Evolutionary conservation across 2,329 filamentous ascomycete genomes (phyloP), one percentile per base, ranked within the genome.

Genomic region (Scleromitrula shiraiana): DNA sequence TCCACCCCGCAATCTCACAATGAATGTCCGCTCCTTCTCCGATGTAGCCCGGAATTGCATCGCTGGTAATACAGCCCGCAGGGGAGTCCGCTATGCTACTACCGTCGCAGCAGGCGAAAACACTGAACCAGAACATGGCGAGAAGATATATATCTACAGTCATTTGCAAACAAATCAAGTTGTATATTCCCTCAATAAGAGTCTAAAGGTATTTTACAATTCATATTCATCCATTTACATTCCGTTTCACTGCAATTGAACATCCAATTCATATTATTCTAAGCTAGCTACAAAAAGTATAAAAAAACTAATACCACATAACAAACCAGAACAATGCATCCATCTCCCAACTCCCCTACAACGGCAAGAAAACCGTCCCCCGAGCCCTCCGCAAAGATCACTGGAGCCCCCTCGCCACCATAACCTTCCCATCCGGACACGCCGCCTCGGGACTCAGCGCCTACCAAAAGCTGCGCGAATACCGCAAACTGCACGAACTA

Each of bases 311-410:
- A 5, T 15, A 41, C 6, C 27, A 20, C 8, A 20, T 35, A 14
- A 39, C 27, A 45, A 40, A 49, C 29, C 50, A 70, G 68, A 68
- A 70, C 53, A 64, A 69, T 56, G 69, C 70, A 50, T 68, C 70
- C 39, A 65, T 80, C 54, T 70, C 73, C 58, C 78, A 82, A 60
- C 64, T 85, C 51, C 75, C 78, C 40, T 85, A 76, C 68, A 79
- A 80, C 54, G 81, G 80, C 65, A 85, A 84, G 64, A 83, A 85
- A 66, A 73, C 77, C 39, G 75, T 77, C 55, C 80, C 80, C 2
- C 63, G 74, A 46, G 78, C 77, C 58, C 68, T 85, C 32, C 78
- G 82, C 50, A 82, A 80, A 64, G 82, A 85, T 67, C 77, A 80
- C 66, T 85, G 82, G 81, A 67, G 68, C 27, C 77, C 77, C 6